Evolutionary conservation across 257 asterid species (phyloP).

Genomic region (Craterostigma plantagineum): DNA sequence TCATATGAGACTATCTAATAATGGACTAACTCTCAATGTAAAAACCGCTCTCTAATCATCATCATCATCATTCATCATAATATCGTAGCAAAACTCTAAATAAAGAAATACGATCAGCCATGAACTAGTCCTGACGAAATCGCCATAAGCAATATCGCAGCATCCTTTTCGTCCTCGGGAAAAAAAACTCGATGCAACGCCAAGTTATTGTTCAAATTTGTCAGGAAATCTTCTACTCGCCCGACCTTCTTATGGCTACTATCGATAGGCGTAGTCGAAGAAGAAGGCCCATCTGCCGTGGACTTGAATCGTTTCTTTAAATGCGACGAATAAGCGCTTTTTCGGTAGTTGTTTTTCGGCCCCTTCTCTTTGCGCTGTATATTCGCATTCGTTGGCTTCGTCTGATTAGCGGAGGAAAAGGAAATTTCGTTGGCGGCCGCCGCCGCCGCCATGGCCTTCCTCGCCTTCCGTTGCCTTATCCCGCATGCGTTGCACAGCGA

Average conservation of each 20-base stretch:
- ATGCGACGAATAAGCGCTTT: slow-evolving; percentile 7
- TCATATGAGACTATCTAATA: no score
- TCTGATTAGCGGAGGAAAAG: neutral
- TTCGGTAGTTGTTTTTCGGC: slow-evolving; percentile 14
- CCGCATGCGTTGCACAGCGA: slow-evolving; percentile 97
- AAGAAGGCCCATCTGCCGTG: neutral
- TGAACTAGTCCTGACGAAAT: slow-evolving; percentile 70
- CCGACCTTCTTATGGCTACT: slow-evolving; percentile 2
- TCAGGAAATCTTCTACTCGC: slow-evolving; percentile 70
- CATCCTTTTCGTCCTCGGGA: slow-evolving; percentile 95
- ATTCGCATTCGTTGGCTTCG: no score
- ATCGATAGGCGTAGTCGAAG: slow-evolving; percentile 9
- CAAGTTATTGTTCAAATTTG: slow-evolving; percentile 47
- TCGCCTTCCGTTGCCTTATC: slow-evolving; percentile 78
- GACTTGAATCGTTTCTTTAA: slow-evolving; percentile 42
- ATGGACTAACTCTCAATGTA: no score
- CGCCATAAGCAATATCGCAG: slow-evolving; percentile 89
- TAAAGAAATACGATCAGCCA: slow-evolving; percentile 21
- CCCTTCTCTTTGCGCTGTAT: slow-evolving; percentile 10
- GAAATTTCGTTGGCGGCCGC: slow-evolving; percentile 22
- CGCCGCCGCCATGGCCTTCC: slow-evolving; percentile 59
- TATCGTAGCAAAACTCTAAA: no score
- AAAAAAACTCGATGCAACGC: slow-evolving; percentile 54
- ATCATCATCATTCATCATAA: no score
- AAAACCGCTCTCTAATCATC: no score